These are phyloP conservation scores for Simplicillium aogashimaense DNA, from an alignment of 2,329 filamentous ascomycete species.

Conservation along the genomic window DNA sequence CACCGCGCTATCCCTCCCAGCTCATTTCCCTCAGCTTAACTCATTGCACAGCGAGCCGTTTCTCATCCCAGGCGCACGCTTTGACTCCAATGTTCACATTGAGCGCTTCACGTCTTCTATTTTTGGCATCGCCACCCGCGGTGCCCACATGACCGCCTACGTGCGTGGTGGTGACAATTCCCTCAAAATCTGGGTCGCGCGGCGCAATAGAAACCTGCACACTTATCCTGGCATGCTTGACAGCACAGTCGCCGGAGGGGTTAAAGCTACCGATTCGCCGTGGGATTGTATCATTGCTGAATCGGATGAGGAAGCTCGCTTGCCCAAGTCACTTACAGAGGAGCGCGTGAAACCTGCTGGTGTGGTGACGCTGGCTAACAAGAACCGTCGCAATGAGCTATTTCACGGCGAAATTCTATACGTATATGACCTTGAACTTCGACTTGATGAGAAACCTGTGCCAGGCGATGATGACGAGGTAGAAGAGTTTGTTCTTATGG, in stretches of 20 bases:
- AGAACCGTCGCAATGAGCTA: constrained; percentile 14
- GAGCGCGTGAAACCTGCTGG: constrained; percentile 16
- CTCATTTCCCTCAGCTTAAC: constrained; percentile 26
- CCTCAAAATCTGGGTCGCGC: constrained; percentile 60
- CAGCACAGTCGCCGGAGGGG: constrained; percentile 71
- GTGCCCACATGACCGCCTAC: constrained; percentile 58
- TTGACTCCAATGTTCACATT: constrained; percentile 28
- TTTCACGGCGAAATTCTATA: constrained; percentile 41
- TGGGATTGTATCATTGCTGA: constrained; percentile 63
- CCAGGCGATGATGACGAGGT: constrained; percentile 68
- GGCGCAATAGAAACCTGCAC: constrained; percentile 54
- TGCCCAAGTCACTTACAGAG: constrained; percentile 17
- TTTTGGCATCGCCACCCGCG: constrained; percentile 59
- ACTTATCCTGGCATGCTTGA: constrained; percentile 70
- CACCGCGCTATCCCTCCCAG: constrained; percentile 13
- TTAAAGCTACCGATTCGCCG: constrained; percentile 55
- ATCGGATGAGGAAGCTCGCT: constrained; percentile 58
- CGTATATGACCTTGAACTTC: constrained; percentile 66
- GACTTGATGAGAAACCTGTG: constrained; percentile 44
- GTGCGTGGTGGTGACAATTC: constrained; percentile 25
- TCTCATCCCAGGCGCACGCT: constrained; percentile 23
- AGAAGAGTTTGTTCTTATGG: constrained; percentile 61
- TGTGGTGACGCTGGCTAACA: constrained; percentile 23
- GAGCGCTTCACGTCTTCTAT: constrained; percentile 54
- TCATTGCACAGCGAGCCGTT: constrained; percentile 32